Percentiles rank a stretch among this genome's conserved stretches.
Conservation (phyloP, 495 filamentous ascomycete species). For the Penicillium chermesinum region DNA sequence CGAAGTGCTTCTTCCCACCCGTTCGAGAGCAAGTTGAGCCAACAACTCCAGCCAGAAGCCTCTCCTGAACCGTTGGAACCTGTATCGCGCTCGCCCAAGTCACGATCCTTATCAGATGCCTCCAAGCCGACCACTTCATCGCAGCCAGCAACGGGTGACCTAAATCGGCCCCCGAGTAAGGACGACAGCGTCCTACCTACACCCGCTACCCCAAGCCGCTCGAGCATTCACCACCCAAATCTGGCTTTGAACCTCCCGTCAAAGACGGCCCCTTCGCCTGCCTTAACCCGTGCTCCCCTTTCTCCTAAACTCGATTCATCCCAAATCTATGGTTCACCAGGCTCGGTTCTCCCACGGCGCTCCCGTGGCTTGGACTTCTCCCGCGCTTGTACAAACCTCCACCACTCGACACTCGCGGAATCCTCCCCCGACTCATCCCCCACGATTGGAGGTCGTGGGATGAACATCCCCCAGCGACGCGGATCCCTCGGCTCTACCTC, state of each 20-base stretch:
- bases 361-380: conserved; percentile 88
- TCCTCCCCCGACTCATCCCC: conserved; percentile 94
- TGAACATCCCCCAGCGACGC: conserved; percentile 68
- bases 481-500: conserved; percentile 43
- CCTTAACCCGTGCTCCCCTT: conserved; percentile 62
- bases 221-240: conserved; percentile 55
- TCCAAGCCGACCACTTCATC: conserved; percentile 27
- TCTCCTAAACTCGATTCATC: conserved; percentile 81
- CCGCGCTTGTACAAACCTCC: conserved; percentile 88
- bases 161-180: conserved; percentile 50
- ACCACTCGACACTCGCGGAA: conserved; percentile 90
- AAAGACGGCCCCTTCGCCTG: conserved; percentile 47
- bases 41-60: conserved; percentile 31
- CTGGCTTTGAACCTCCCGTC: conserved; percentile 72
- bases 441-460: conserved; percentile 69
- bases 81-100: conserved; percentile 29
- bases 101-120: conserved; percentile 43
- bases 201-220: conserved; percentile 61
- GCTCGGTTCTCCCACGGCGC: conserved; percentile 79
- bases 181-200: conserved; percentile 69
- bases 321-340: conserved; percentile 74
- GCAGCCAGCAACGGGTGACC: conserved; percentile 25
- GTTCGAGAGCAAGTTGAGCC: conserved; percentile 41
- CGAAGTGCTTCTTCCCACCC: conserved; percentile 18
- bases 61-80: conserved; percentile 17